Percentiles rank a stretch among this genome's conserved stretches.
Conservation (phyloP, 768 basidiomycete genomes). For the Calvatia gigantea region DNA sequence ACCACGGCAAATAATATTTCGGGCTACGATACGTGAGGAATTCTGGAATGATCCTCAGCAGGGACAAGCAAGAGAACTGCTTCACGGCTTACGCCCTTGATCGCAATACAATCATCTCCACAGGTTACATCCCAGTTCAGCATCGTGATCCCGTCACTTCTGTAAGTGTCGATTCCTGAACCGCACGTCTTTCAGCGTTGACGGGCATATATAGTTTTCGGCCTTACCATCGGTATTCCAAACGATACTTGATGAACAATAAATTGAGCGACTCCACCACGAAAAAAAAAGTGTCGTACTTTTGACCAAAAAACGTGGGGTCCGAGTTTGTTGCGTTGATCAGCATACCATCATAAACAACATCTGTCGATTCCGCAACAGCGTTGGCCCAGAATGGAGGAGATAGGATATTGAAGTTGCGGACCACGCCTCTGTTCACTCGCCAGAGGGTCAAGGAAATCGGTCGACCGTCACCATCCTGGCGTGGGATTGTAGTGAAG, state of each 20-base stretch:
- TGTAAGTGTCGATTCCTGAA: conserved; percentile 52
- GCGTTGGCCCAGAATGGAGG: conserved; percentile 63
- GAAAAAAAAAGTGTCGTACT: conserved; percentile 27
- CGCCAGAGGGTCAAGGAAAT: conserved; percentile 50
- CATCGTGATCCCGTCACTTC: conserved; percentile 44
- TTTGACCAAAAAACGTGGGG: conserved; percentile 36
- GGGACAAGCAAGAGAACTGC: background rate
- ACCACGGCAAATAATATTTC: conserved; percentile 50
- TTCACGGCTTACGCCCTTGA: conserved; percentile 48
- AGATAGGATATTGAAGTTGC: conserved; percentile 46
- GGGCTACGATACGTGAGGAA: conserved; percentile 46
- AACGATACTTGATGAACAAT: conserved; percentile 35
- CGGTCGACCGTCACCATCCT: conserved; percentile 56
- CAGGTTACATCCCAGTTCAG: conserved; percentile 61
- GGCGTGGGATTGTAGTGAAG: conserved; percentile 34
- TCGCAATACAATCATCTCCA: conserved; percentile 62
- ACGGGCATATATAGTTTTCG: background rate
- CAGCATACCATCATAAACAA: conserved; percentile 54
- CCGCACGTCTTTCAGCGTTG: background rate
- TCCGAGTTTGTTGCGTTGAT: conserved; percentile 57
- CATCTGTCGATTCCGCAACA: conserved; percentile 44
- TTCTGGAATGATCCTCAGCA: conserved; percentile 32
- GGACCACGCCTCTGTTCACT: conserved; percentile 38
- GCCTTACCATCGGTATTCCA: conserved; percentile 58
- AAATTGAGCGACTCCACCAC: background rate